Conservation (phyloP, 805 yeast genomes). For the Cyberlindnera mycetangii region DNA sequence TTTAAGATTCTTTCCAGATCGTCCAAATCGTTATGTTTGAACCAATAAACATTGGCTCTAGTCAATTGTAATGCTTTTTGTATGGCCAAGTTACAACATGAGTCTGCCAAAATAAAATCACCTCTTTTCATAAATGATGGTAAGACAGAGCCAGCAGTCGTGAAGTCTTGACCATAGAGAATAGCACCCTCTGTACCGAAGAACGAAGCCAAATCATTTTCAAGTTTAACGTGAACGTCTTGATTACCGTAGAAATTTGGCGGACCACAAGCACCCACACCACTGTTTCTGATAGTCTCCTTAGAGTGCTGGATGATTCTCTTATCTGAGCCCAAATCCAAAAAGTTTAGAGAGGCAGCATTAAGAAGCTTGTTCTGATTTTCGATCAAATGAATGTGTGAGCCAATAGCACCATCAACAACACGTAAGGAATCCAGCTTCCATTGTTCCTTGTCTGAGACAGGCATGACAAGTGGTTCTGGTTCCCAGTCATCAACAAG, state of each 20-base stretch:
- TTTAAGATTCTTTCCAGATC: conserved; percentile 69
- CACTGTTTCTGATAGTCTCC: conserved; percentile 59
- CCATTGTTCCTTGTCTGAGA: conserved; percentile 54
- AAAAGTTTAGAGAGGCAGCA: conserved; percentile 68
- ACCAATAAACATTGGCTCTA: conserved; percentile 72
- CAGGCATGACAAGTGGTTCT: conserved; percentile 65
- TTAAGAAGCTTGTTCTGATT: conserved; percentile 48
- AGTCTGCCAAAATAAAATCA: conserved; percentile 85
- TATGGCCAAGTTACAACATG: conserved; percentile 66
- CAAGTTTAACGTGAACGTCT: conserved; percentile 81
- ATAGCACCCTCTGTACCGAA: conserved; percentile 78
- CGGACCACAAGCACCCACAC: conserved; percentile 99
- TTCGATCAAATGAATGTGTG: conserved; percentile 25
- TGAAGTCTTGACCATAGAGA: conserved; percentile 89
- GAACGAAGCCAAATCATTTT: conserved; percentile 69
- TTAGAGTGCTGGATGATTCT: conserved; percentile 52
- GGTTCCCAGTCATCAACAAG: conserved; percentile 92
- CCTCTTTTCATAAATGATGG: conserved; percentile 96
- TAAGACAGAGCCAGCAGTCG: conserved; percentile 81
- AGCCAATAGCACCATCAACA: conserved; percentile 48
- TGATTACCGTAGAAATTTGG: conserved; percentile 97
- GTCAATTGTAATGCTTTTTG: conserved; percentile 88
- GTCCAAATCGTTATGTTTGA: conserved; percentile 83
- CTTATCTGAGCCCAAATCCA: conserved; percentile 53
- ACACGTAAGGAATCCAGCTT: conserved; percentile 62